Percentiles rank a stretch among this genome's conserved stretches.
Conservation (phyloP, 768 basidiomycete genomes). For the Kwoniella sp. region DNA sequence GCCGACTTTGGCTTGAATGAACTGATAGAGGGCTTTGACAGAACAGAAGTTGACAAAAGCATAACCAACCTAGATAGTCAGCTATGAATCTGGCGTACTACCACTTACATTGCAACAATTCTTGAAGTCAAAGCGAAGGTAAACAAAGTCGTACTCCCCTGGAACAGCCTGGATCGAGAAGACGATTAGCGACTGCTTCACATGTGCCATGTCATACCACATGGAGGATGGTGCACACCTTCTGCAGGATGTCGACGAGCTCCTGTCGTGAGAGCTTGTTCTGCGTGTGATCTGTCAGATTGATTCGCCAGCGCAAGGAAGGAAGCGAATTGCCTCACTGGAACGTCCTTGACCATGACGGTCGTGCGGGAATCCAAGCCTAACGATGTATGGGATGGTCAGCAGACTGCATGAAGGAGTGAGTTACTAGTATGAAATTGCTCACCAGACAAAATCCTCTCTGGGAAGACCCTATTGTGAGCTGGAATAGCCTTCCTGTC, state of each 20-base stretch:
- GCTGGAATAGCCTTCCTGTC: slow-evolving; percentile 34
- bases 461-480: slow-evolving; percentile 41
- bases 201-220: too few species aligned
- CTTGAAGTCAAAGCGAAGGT: slow-evolving; percentile 55
- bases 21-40: slow-evolving; percentile 39
- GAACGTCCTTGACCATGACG: slow-evolving; percentile 56
- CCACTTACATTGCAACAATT: slow-evolving; percentile 52
- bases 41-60: slow-evolving; percentile 55
- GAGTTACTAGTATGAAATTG: neutral
- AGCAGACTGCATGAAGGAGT: neutral
- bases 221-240: slow-evolving; percentile 43
- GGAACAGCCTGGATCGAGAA: slow-evolving; percentile 48
- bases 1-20: slow-evolving; percentile 47
- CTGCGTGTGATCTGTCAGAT: slow-evolving; percentile 25
- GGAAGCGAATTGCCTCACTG: slow-evolving; percentile 34
- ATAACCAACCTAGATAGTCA: slow-evolving; percentile 46
- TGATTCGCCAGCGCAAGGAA: neutral
- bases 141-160: slow-evolving; percentile 53
- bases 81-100: neutral
- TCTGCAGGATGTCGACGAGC: slow-evolving; percentile 48
- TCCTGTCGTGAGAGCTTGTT: slow-evolving; percentile 54
- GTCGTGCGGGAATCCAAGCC: slow-evolving; percentile 50
- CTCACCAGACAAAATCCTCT: slow-evolving; percentile 42
- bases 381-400: slow-evolving; percentile 3
- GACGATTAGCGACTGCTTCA: neutral